A percentile compares a stretch with the other conserved stretches of the same genome.
Conservation (phyloP, 2,329 filamentous ascomycete genomes). For the Penicillium brevicompactum region DNA sequence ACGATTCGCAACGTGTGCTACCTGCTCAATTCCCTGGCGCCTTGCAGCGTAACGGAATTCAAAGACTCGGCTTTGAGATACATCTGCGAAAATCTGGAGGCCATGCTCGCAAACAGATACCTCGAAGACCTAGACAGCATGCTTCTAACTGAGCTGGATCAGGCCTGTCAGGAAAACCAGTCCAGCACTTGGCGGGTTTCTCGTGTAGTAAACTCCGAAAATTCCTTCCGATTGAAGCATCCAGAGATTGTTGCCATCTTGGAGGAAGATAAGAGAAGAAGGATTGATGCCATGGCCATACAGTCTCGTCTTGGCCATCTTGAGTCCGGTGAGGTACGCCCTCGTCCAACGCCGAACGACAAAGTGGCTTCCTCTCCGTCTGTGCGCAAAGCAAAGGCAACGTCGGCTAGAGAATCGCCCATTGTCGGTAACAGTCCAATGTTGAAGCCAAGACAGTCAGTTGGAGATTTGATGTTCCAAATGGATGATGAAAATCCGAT, state of each 20-base stretch:
- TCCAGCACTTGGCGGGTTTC: constrained; percentile 74
- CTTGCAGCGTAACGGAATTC: constrained; percentile 80
- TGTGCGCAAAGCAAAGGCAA: constrained; percentile 44
- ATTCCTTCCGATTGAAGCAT: constrained; percentile 47
- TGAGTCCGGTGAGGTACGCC: constrained; percentile 65
- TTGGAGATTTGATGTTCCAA: constrained; percentile 81
- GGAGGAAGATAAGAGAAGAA: constrained; percentile 56
- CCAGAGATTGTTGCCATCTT: constrained; percentile 46
- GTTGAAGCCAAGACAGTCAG: constrained; percentile 68
- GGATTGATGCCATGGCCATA: constrained; percentile 76
- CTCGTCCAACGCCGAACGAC: constrained; percentile 66
- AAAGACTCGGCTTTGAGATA: constrained; percentile 89
- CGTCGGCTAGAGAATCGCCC: constrained; percentile 40
- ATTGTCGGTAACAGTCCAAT: constrained; percentile 63
- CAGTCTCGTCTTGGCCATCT: constrained; percentile 65
- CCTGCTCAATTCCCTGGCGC: constrained; percentile 81
- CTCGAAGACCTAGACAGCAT: constrained; percentile 85
- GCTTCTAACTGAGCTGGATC: constrained; percentile 77
- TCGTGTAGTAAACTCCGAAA: constrained; percentile 72
- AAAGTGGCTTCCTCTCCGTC: constrained; percentile 56
- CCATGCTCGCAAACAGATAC: constrained; percentile 84
- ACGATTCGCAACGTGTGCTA: constrained; percentile 82
- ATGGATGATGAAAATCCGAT: constrained; percentile 77
- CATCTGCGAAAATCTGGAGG: constrained; percentile 86
- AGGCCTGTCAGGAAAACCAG: constrained; percentile 80